Evolutionary conservation across 192 early-diverging fungal genomes (phyloP).

Genomic region (Coemansia sp.): DNA sequence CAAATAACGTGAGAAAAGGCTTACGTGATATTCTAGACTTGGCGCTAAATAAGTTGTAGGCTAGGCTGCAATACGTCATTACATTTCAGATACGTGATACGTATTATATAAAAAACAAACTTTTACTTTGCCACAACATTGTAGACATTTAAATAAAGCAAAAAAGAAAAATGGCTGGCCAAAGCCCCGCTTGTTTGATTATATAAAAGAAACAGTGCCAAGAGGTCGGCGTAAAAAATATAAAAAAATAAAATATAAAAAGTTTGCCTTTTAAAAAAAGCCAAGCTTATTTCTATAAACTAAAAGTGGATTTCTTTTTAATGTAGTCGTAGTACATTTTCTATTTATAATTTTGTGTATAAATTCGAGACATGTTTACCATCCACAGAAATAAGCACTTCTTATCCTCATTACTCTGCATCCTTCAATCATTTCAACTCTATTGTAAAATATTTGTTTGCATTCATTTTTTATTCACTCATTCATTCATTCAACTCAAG

Average conservation of each 20-base stretch:
- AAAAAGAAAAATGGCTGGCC: background rate
- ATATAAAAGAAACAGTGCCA: background rate
- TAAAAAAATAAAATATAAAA: background rate
- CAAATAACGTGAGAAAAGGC: no score
- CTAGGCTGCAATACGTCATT: no score
- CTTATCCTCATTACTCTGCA: background rate
- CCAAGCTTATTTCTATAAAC: background rate
- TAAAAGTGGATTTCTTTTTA: no score
- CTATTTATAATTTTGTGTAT: background rate
- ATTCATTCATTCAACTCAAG: background rate
- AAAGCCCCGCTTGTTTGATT: background rate
- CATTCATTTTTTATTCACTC: background rate
- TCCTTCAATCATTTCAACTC: background rate
- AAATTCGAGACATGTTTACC: background rate
- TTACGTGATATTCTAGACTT: no score
- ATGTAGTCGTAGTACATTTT: background rate
- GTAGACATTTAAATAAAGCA: background rate
- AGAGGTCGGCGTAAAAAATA: background rate
- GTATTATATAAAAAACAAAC: background rate
- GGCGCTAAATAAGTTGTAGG: no score
- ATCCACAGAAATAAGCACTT: background rate
- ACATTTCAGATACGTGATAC: background rate
- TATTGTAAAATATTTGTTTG: background rate
- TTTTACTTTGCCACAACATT: background rate
- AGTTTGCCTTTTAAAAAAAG: conserved; percentile 1